Percentiles rank a stretch among this genome's conserved stretches.
phyloP scores from a whole-genome alignment of 169 alveolate species.

The Cryptosporidium sp. region DNA sequence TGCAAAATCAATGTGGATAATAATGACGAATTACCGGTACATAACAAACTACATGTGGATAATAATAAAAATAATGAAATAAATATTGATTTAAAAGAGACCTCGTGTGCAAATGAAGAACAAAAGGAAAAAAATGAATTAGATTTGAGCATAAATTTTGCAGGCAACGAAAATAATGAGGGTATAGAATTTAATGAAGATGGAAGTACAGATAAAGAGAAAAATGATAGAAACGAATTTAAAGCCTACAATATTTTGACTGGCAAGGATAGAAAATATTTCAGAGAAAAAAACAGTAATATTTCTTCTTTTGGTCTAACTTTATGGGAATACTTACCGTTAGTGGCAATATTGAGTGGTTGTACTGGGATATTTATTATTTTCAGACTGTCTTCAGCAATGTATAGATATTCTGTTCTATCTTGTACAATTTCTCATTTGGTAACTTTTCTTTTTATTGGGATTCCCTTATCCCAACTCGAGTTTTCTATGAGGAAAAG shows the following conservation, averaged over 20 bases:
- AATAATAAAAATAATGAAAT: neutral
- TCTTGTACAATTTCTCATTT: slow-evolving; percentile 64
- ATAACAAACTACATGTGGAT: neutral
- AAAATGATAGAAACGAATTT: neutral
- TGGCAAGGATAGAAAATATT: neutral
- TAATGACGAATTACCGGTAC: neutral
- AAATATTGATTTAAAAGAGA: neutral
- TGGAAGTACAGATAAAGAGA: neutral
- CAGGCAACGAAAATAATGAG: neutral
- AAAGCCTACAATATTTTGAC: neutral
- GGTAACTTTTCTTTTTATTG: slow-evolving; percentile 45
- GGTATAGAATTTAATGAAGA: neutral
- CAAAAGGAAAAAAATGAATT: neutral
- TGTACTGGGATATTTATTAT: slow-evolving; percentile 69
- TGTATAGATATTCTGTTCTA: slow-evolving; percentile 59
- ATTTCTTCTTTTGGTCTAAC: slow-evolving; percentile 21
- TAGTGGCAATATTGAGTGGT: slow-evolving; percentile 58
- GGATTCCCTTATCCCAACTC: slow-evolving; percentile 53
- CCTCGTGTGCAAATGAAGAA: neutral
- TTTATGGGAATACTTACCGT: slow-evolving; percentile 61
- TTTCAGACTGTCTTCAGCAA: slow-evolving; percentile 50
- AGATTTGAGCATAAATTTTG: neutral
- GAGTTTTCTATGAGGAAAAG: slow-evolving; percentile 60
- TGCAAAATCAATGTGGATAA: slow-evolving; percentile 9
- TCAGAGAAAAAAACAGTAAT: neutral